Evolutionary conservation across 139 green algal species (phyloP).

Genomic region (Pleodorina starrii): DNA sequence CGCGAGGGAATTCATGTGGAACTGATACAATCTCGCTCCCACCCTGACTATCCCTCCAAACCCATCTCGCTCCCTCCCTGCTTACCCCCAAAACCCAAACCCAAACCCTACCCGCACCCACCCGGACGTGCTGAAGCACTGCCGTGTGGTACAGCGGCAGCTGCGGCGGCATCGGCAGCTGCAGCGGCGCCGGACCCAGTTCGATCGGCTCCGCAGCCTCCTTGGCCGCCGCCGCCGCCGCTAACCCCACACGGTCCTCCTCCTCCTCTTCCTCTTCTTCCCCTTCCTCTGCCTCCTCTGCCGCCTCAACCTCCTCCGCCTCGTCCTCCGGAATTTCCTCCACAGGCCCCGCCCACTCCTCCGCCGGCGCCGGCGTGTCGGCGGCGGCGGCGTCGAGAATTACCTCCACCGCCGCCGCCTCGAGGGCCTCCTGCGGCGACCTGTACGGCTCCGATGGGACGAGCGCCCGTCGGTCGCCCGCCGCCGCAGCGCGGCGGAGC

Average conservation of each 20-base stretch:
- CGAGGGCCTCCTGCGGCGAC: background rate
- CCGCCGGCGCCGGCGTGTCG: background rate
- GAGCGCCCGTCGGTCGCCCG: constrained; percentile 23
- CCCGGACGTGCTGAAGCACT: constrained; percentile 30
- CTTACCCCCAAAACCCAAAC: no score
- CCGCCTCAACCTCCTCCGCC: background rate
- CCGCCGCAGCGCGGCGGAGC: constrained; percentile 11
- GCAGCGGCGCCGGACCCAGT: background rate
- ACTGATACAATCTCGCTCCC: no score
- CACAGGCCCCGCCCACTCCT: background rate
- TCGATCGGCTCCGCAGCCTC: background rate
- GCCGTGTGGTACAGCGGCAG: constrained; percentile 40
- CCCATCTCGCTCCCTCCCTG: no score
- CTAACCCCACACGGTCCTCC: background rate
- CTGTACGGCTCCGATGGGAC: background rate
- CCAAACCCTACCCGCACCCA: no score
- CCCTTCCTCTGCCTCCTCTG: background rate
- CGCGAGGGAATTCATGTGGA: no score
- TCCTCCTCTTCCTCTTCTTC: background rate
- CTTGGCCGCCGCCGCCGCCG: background rate
- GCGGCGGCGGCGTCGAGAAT: background rate
- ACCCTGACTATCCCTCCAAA: no score
- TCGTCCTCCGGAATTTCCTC: background rate
- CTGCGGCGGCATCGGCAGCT: constrained; percentile 41
- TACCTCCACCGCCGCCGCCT: background rate